Base-by-base conservation (phyloP, 495 filamentous ascomycete genomes). In the Talaromyces nanjingensis region DNA sequence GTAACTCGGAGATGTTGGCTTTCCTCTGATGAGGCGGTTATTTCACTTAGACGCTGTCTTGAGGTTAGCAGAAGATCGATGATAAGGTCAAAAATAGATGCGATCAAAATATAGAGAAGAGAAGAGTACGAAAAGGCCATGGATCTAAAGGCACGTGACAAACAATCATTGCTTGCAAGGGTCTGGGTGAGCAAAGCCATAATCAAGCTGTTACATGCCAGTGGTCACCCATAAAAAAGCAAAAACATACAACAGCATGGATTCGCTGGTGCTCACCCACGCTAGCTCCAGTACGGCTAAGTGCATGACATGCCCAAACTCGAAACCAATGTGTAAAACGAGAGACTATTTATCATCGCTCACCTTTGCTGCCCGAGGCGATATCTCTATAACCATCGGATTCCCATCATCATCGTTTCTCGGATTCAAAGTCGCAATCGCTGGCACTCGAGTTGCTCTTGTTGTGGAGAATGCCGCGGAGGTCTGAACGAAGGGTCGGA, bases 321-420 rank as follows among this genome's bases (percentile, higher is more conserved):
- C 22, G 49, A 3, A 39, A 16, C 4, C 37, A 14, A 42, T 2
- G 0, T 16, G 37, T 24, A 55, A 58, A 64, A 55, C 42, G 14
- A 65, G 20, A 31, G 16, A 12, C 56, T 65, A 39, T 1, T 3
- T 37, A 37, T 64, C 7, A 25, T 1, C 62, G 78, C 83, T 64
- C 83, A 93, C 91, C 73, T 89, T 84, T 33, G 89, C 83, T 25
- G 94, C 94, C 49, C 92, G 83, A 18, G 87, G 83, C 1, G 92
- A 94, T 60, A 97, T 93, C 60, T 85, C 84, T 29, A 97, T 80
- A 68, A 76, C 78, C 85, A 96, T 90, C 45, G 88, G 79, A 45
- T 92, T 88, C n/a, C 93, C 93, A 49, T 91, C 84, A 7, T 92
- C 89, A 71, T 88, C 87, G 39, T 80, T 79, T 63, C 85, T 81